Evolutionary conservation across 768 basidiomycete genomes (phyloP), one percentile per base, ranked within the genome.

Genomic region (Infundibulicybe gibba): DNA sequence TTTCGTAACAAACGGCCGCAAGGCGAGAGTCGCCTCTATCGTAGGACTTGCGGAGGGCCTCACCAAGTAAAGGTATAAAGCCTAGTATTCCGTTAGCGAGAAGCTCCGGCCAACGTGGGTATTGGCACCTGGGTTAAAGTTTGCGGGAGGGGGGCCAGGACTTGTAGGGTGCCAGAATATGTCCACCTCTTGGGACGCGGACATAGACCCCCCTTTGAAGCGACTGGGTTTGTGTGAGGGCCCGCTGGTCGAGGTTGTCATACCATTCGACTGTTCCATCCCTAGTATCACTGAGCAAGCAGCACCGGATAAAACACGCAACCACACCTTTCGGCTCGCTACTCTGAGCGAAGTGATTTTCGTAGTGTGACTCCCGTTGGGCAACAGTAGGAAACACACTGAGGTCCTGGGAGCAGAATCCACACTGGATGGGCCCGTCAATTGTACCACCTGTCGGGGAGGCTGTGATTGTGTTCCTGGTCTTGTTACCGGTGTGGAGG

Each of bases 1-100:
- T 64, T 13, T 81, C 80, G 48, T 76, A 71, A 56, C 90, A 90
- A 42, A 93, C 67, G 9, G 76, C 78, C 1, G 85, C 88, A 21
- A 78, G 71, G 11, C 67, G 59, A 5, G 74, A 81, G 17, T 55
- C 50, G 2, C 80, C 81, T 45, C 70, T 74, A 6, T 60, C 61
- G 53, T 84, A 75, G 4, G 77, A 75, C 47, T 67, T 71, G 43
- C 69, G 62, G 17, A 92, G 59, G 10, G 78, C 74, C 41, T 70
- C 75, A 56, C 71, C 80, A 41, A 92, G 61, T 4, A 89, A 53
- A 5, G 77, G 74, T 50, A 93, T 81, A 6, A 90, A 61, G 14
- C 84, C 88, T 89, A 40, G 13, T 9, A 31, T 10, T 40, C 41
- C 33, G 6, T 33, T 8, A 17, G 25, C 25, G 43, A 40, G 31